A percentile compares a stretch with the other conserved stretches of the same genome.
phyloP scores from a whole-genome alignment of 148 eudicot genomes.

The Pharnaceum exiguum region DNA sequence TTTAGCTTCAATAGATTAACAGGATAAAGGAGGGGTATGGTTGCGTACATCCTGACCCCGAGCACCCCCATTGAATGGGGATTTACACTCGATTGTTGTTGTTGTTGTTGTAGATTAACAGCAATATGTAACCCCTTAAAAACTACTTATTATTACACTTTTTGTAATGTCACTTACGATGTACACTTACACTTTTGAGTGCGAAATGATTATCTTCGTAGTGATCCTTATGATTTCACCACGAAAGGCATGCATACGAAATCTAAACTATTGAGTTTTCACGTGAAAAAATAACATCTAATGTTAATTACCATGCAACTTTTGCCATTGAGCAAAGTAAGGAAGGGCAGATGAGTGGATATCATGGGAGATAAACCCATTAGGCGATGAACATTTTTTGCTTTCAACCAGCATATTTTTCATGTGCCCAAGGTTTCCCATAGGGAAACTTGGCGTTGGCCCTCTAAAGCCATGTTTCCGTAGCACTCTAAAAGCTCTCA shows the following conservation, averaged over 20 bases:
- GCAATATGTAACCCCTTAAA: too few species aligned
- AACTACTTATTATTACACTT: too few species aligned
- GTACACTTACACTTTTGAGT: too few species aligned
- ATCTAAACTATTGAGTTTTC: background rate
- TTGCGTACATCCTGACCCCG: too few species aligned
- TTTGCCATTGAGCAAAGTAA: conserved; percentile 76
- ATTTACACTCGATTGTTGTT: too few species aligned
- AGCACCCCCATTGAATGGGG: too few species aligned
- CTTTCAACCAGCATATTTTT: conserved; percentile 23
- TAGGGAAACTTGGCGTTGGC: conserved; percentile 66
- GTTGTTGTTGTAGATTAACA: too few species aligned
- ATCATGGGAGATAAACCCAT: conserved; percentile 39
- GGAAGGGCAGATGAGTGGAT: conserved; percentile 78
- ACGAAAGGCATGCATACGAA: background rate
- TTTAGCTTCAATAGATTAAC: too few species aligned
- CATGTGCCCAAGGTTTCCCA: conserved; percentile 66
- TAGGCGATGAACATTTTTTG: background rate
- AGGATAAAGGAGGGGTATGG: too few species aligned
- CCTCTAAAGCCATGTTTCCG: conserved; percentile 55
- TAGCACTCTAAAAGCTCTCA: conserved; percentile 31
- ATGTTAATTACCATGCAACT: conserved; percentile 48
- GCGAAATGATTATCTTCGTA: too few species aligned
- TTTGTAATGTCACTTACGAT: too few species aligned
- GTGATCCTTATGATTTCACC: background rate
- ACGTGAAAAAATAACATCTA: background rate